Evolutionary conservation across 2,329 filamentous ascomycete species (phyloP).

Genomic region (Fusarium citri): DNA sequence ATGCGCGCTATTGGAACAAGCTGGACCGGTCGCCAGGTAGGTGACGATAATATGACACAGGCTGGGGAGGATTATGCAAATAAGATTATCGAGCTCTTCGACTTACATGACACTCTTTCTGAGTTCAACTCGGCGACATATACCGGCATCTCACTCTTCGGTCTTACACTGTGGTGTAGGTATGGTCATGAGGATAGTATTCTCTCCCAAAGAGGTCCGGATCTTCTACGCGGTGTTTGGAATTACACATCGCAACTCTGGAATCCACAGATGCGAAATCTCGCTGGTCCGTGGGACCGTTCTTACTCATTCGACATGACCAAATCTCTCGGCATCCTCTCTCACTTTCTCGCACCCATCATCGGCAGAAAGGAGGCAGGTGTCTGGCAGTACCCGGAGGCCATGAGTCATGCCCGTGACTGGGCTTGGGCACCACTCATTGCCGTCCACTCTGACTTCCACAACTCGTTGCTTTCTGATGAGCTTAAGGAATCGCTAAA

Average conservation of each 20-base stretch:
- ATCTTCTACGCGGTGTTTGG: constrained; percentile 65
- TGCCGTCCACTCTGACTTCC: constrained; percentile 62
- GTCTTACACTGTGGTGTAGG: constrained; percentile 65
- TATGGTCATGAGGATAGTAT: constrained; percentile 52
- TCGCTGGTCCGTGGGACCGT: constrained; percentile 72
- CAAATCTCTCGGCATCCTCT: constrained; percentile 54
- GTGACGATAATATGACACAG: constrained; percentile 67
- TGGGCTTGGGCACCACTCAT: constrained; percentile 67
- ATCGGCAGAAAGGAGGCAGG: constrained; percentile 3
- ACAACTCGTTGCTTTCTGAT: constrained; percentile 58
- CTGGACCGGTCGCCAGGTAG: constrained; percentile 64
- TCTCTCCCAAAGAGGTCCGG: constrained; percentile 59
- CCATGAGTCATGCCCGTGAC: constrained; percentile 68
- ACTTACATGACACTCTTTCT: constrained; percentile 64
- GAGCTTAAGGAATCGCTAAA: constrained; percentile 46
- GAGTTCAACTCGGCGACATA: constrained; percentile 72
- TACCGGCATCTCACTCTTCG: constrained; percentile 68
- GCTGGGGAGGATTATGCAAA: constrained; percentile 66
- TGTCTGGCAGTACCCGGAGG: constrained; percentile 50
- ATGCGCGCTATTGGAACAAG: constrained; percentile 70
- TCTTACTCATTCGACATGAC: constrained; percentile 72
- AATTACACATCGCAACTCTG: constrained; percentile 62
- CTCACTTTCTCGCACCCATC: constrained; percentile 22
- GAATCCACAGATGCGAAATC: constrained; percentile 67
- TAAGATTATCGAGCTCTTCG: constrained; percentile 66